phyloP scores from a whole-genome alignment of 2,329 filamentous ascomycete genomes.

The Xylariaceae sp. region DNA sequence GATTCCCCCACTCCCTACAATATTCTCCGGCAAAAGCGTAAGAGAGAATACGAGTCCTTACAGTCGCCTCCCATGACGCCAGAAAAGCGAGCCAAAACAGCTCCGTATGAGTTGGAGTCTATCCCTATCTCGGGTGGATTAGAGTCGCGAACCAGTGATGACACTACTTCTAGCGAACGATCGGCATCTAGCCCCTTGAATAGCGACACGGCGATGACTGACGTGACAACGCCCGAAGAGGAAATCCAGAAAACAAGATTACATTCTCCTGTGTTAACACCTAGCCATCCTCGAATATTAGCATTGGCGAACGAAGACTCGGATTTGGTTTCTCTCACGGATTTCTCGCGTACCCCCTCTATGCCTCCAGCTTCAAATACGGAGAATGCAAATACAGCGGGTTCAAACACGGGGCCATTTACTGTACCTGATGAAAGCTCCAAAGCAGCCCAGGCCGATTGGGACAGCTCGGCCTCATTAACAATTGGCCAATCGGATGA shows the following conservation, averaged over 20 bases:
- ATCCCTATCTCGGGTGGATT: conserved; percentile 29
- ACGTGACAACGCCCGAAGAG: conserved; percentile 49
- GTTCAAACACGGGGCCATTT: background rate
- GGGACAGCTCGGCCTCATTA: conserved; percentile 1
- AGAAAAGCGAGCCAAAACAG: conserved; percentile 45
- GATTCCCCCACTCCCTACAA: conserved; percentile 33
- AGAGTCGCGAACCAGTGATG: conserved; percentile 40
- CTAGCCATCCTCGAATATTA: conserved; percentile 28
- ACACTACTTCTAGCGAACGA: conserved; percentile 29
- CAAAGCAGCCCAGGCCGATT: background rate
- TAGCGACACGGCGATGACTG: conserved; percentile 36
- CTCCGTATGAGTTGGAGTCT: conserved; percentile 31
- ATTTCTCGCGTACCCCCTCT: conserved; percentile 23
- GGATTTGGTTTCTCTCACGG: conserved; percentile 25
- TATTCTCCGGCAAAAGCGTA: conserved; percentile 37
- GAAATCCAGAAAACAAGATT: conserved; percentile 41
- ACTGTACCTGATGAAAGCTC: background rate
- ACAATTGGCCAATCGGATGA: conserved; percentile 4
- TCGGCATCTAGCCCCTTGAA: conserved; percentile 35
- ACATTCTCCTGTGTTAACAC: conserved; percentile 35
- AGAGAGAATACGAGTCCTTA: conserved; percentile 42
- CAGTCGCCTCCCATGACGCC: conserved; percentile 55
- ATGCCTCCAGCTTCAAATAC: conserved; percentile 5
- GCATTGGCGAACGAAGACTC: conserved; percentile 35
- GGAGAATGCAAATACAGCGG: background rate